Percentiles rank a stretch among this genome's conserved stretches.
Conservation (phyloP, 2,329 filamentous ascomycete species). For the Hypoxylon sp. region DNA sequence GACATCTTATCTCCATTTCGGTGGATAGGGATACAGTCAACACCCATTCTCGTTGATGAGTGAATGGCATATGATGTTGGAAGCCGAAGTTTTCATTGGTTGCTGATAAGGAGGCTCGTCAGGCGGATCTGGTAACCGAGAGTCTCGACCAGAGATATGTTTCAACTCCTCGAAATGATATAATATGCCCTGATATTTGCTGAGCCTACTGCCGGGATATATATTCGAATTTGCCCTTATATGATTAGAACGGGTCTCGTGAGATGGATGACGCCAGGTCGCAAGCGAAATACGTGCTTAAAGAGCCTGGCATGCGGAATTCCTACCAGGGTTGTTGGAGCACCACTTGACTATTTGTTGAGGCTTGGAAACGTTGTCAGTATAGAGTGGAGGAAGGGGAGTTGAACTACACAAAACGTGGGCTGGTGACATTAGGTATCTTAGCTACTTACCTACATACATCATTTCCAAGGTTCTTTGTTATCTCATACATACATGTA, state of each 20-base stretch:
- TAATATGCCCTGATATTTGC: slow-evolving; percentile 8
- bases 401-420: not conserved
- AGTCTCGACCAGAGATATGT: not conserved
- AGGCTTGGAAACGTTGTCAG: not conserved
- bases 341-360: not conserved
- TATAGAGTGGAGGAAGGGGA: slow-evolving; percentile 2
- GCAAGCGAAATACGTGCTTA: not conserved
- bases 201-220: not conserved
- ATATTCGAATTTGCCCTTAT: not conserved
- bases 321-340: not conserved
- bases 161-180: slow-evolving; percentile 5
- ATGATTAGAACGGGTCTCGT: not conserved
- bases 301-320: slow-evolving; percentile 5
- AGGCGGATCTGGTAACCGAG: slow-evolving; percentile 15
- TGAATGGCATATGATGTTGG: slow-evolving; percentile 19
- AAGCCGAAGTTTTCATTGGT: slow-evolving; percentile 23
- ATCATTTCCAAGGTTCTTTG: too few species aligned
- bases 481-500: not conserved
- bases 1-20: not conserved
- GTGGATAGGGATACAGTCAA: not conserved
- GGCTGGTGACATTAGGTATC: not conserved
- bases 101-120: slow-evolving; percentile 36
- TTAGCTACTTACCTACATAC: not conserved
- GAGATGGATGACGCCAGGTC: slow-evolving; percentile 1
- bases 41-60: not conserved